Evolutionary conservation across 805 yeast species (phyloP).

Genomic region (Suhomyces sp.): DNA sequence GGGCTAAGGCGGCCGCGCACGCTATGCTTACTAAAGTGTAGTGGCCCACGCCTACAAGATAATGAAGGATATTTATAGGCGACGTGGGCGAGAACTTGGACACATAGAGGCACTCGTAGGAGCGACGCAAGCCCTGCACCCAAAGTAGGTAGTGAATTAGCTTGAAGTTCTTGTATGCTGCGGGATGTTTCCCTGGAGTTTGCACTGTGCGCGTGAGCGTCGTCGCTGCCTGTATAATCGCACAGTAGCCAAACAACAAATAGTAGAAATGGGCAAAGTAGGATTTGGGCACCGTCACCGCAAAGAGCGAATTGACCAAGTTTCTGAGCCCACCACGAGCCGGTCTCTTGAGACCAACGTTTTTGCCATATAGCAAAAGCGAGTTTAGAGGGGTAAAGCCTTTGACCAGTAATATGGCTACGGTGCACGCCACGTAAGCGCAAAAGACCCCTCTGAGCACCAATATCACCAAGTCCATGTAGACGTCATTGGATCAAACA

Average conservation of each 20-base stretch:
- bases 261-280: slow-evolving; percentile 65
- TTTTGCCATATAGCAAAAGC: slow-evolving; percentile 25
- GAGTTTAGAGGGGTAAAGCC: slow-evolving; percentile 14
- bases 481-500: too few species aligned
- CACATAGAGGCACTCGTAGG: slow-evolving; percentile 51
- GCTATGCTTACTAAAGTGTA: slow-evolving; percentile 41
- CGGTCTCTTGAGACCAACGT: background rate
- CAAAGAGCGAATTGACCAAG: slow-evolving; percentile 3
- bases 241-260: slow-evolving; percentile 32
- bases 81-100: slow-evolving; percentile 46
- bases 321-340: background rate
- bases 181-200: slow-evolving; percentile 5
- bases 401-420: slow-evolving; percentile 15
- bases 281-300: slow-evolving; percentile 55
- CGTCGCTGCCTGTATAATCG: slow-evolving; percentile 13
- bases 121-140: slow-evolving; percentile 55
- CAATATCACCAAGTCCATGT: background rate
- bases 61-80: slow-evolving; percentile 64
- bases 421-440: slow-evolving; percentile 3
- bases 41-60: slow-evolving; percentile 60
- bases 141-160: slow-evolving; percentile 23
- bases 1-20: background rate
- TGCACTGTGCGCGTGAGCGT: slow-evolving; percentile 13
- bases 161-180: slow-evolving; percentile 15
- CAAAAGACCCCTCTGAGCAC: background rate